Conservation (phyloP, 805 yeast species). For the Candida verbasci region DNA sequence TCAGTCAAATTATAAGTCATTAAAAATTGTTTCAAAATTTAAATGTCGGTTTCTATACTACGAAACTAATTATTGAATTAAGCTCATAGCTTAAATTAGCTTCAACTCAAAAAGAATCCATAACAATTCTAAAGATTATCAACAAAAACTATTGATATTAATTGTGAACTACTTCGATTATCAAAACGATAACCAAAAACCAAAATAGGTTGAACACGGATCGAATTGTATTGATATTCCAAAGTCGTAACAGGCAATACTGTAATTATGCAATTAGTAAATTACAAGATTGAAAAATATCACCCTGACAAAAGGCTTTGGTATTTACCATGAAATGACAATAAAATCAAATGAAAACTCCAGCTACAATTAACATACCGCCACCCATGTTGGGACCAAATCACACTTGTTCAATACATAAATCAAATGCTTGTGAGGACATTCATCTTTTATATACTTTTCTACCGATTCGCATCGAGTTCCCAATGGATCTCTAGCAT, state of each 20-base stretch:
- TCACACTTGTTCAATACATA: slow-evolving; percentile 96
- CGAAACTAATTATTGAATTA: slow-evolving; percentile 49
- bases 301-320: slow-evolving; percentile 89
- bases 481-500: slow-evolving; percentile 96
- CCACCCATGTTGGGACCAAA: slow-evolving; percentile 98
- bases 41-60: slow-evolving; percentile 85
- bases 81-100: slow-evolving; percentile 27
- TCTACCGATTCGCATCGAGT: slow-evolving; percentile 93
- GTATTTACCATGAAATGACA: slow-evolving; percentile 24
- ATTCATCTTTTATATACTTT: slow-evolving; percentile 86
- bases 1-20: no score
- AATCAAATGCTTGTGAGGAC: slow-evolving; percentile 93
- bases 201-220: slow-evolving; percentile 30
- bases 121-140: slow-evolving; percentile 41
- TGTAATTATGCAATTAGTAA: slow-evolving; percentile 23
- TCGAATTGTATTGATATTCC: slow-evolving; percentile 77
- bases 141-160: slow-evolving; percentile 33
- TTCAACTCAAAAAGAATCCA: slow-evolving; percentile 85
- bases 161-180: slow-evolving; percentile 26
- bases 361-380: slow-evolving; percentile 68
- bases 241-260: slow-evolving; percentile 93
- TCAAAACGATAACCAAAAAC: slow-evolving; percentile 32
- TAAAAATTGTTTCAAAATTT: no score
- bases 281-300: slow-evolving; percentile 37
- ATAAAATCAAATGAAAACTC: slow-evolving; percentile 7